Base-by-base conservation (phyloP, 2,329 filamentous ascomycete species). In the Pseudogymnoascus verrucosus region DNA sequence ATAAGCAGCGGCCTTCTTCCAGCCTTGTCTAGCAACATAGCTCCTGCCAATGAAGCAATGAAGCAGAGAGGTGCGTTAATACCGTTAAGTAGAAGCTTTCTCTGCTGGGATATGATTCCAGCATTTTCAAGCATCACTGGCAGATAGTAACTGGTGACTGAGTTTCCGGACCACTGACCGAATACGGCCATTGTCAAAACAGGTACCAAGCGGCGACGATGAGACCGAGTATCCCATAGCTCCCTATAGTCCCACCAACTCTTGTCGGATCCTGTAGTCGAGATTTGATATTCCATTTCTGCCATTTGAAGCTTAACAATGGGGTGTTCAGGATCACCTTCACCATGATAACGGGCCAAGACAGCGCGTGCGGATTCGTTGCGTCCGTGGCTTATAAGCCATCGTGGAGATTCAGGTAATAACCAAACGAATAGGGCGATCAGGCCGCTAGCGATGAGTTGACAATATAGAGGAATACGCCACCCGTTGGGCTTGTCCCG, bases 271-370 rank as follows among this genome's bases (percentile, higher is more conserved):
- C 64, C 70, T 16, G 71, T 65, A 12, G 65, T 68, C 5, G 65
- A 62, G 44, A 73, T 71, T 61, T 72, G 67, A 21, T 65, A 28
- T 8, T 63, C 61, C 71, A 73, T 73, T 64, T 74, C 70, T 2
- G 64, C 65, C n/a, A 71, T 65, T 26, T 71, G 67, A 3, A 73
- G 67, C 31, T 70, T 66, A 12, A 72, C 71, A 8, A 74, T 69
- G 5, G 71, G 70, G 21, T 70, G 64, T 21, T 63, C 40, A 11
- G 16, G 14, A 11, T 19, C 12, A 40, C 78, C 78, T 40, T 78
- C 77, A 21, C 79, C 78, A 67, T 84, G 85, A 68, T 82, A 84
- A 64, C 79, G 80, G 8, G 80, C 78, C 64, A 89, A 77, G 4
- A 82, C 79, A 4, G 76, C 72, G n/a, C 80, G 73, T 0, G 82